Base-by-base conservation (phyloP, 108 stramenopile genomes). In the Stephanodiscus minutulus region DNA sequence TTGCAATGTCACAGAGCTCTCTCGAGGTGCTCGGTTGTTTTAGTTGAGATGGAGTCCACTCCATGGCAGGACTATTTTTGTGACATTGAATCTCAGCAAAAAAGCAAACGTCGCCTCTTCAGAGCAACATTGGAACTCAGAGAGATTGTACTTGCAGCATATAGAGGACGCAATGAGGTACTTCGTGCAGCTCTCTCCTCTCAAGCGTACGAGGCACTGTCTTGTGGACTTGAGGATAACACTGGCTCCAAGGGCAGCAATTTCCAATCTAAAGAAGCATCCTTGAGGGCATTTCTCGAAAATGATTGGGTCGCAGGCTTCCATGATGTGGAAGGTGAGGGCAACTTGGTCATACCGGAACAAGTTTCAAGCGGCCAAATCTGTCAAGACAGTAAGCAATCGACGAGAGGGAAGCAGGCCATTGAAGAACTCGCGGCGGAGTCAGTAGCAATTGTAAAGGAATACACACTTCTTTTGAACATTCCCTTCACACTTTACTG, bases 1-100 rank as follows among this genome's bases (percentile, higher is more conserved):
- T 60, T 95, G 25, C 90, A 90, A 50, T 87, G 85, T 55, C 94
- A 92, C 72, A 72, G 85, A 29, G 83, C 90, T 21, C 75, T 95
- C 31, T 74, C 83, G 22, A 82, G 88, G 43, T 95, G 90, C 65
- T 77, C 79, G 22, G 69, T 74, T 0, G 72, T 95, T 20, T 71
- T 93, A 12, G 49, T 68, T 24, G 88, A 91, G 74, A 63, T 91
- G 48, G 92, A 93, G 72, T 68, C 77, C 15, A 62, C 79, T 31
- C 64, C 84, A 9, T 74, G 67, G 48, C 66, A 82, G 7, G 70
- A 73, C 43, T 80, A 88, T 66, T 90, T 91, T 70, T 35, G 36
- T 10, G 83, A 66, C 58, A 79, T 80, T 33, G 88, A 91, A 25
- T 52, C 68, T 9, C 72, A 78, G 20, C 82, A 85, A 39, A 87